Conservation (phyloP, 2,329 filamentous ascomycete genomes). For the Penicillium sp. region DNA sequence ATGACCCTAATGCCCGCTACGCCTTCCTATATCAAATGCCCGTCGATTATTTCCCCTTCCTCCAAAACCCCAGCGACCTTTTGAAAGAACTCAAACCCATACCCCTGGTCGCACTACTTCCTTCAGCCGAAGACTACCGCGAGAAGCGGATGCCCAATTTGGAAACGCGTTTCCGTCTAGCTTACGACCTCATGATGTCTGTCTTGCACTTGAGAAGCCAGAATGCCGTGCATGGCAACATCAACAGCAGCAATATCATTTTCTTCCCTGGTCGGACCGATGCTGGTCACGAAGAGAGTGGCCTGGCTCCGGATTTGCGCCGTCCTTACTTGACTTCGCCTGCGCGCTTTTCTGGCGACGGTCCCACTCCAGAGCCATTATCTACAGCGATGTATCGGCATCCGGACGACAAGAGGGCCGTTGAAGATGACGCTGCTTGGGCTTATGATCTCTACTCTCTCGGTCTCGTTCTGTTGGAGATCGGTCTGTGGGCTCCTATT, state of each 20-base stretch:
- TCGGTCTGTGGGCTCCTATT: slow-evolving; percentile 65
- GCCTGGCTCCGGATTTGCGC: slow-evolving; percentile 49
- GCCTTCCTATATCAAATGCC: slow-evolving; percentile 64
- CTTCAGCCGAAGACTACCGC: slow-evolving; percentile 44
- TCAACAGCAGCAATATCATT: slow-evolving; percentile 66
- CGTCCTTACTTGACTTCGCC: slow-evolving; percentile 62
- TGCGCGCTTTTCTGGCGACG: slow-evolving; percentile 59
- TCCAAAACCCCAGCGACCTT: slow-evolving; percentile 42
- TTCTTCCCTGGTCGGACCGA: slow-evolving; percentile 52
- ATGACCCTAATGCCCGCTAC: slow-evolving; percentile 59
- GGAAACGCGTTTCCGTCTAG: slow-evolving; percentile 64
- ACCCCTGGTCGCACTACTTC: slow-evolving; percentile 46
- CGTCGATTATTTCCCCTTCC: slow-evolving; percentile 48
- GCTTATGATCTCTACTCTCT: slow-evolving; percentile 63
- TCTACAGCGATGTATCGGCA: slow-evolving; percentile 63
- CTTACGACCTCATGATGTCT: slow-evolving; percentile 60
- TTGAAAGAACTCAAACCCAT: slow-evolving; percentile 42
- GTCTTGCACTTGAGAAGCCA: slow-evolving; percentile 60
- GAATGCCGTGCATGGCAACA: slow-evolving; percentile 61
- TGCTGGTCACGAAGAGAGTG: slow-evolving; percentile 37
- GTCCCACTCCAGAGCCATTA: slow-evolving; percentile 46
- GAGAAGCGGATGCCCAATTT: slow-evolving; percentile 53
- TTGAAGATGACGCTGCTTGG: slow-evolving; percentile 44
- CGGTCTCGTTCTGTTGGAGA: slow-evolving; percentile 63
- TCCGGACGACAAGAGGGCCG: slow-evolving; percentile 50